Percentiles rank a stretch among this genome's conserved stretches.
Conservation (phyloP, 768 basidiomycete species). For the Suillus bovinus region DNA sequence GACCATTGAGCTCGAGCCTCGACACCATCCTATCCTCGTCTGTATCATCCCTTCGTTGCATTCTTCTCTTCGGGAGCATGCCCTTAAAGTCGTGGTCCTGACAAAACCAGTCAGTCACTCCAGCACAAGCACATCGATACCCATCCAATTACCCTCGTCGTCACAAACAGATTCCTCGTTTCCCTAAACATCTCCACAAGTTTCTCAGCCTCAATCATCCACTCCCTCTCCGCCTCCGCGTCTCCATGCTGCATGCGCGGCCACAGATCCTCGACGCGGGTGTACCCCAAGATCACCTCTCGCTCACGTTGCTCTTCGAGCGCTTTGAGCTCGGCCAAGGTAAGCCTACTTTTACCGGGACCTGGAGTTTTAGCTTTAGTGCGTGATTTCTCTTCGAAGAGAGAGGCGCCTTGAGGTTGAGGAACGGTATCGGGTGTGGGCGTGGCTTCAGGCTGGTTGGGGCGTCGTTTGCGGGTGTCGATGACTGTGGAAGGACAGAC, state of each 20-base stretch:
- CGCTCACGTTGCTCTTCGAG: constrained; percentile 68
- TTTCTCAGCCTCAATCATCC: constrained; percentile 83
- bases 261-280: constrained; percentile 64
- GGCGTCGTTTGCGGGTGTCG: constrained; percentile 55
- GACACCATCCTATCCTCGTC: constrained; percentile 75
- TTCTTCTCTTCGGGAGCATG: constrained; percentile 59
- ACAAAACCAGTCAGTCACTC: constrained; percentile 10
- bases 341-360: constrained; percentile 47
- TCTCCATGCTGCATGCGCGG: constrained; percentile 45
- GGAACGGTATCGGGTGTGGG: constrained; percentile 16
- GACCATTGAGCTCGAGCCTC: constrained; percentile 73
- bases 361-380: constrained; percentile 39
- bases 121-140: not conserved
- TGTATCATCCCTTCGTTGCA: constrained; percentile 47
- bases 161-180: constrained; percentile 80
- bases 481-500: constrained; percentile 42
- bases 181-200: constrained; percentile 89
- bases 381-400: constrained; percentile 60
- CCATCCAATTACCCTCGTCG: constrained; percentile 63
- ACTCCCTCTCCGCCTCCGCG: constrained; percentile 60
- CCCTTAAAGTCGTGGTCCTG: constrained; percentile 62
- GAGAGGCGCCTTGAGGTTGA: constrained; percentile 42
- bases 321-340: constrained; percentile 57
- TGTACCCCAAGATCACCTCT: constrained; percentile 60
- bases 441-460: constrained; percentile 20